Conservation (phyloP, 139 green algal genomes). For the Astrephomene gubernaculifera region DNA sequence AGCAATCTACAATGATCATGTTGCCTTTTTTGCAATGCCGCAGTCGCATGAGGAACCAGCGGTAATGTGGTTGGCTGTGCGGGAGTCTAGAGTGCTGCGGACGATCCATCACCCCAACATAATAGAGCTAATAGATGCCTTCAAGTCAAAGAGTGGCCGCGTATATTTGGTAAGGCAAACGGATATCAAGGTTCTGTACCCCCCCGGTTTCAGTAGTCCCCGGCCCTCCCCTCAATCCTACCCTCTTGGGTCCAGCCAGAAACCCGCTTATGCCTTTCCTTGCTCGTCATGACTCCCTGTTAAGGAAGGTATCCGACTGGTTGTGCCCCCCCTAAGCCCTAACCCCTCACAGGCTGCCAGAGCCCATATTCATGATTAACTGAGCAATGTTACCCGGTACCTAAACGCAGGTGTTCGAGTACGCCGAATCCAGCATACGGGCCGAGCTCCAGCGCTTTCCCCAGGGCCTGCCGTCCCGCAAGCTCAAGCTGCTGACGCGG, state of each 20-base stretch:
- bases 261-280: not conserved
- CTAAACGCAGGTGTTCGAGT: constrained; percentile 41
- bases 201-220: too few species aligned
- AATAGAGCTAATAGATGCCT: constrained; percentile 39
- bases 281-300: too few species aligned
- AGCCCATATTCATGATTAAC: too few species aligned
- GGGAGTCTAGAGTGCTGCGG: constrained; percentile 42
- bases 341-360: too few species aligned
- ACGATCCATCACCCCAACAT: constrained; percentile 49
- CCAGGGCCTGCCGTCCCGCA: constrained; percentile 17
- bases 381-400: too few species aligned
- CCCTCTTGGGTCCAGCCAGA: too few species aligned
- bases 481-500: constrained; percentile 50
- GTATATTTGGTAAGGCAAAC: constrained; percentile 50
- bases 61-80: constrained; percentile 50
- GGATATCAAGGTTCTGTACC: not conserved
- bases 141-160: constrained; percentile 46
- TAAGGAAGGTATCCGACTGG: too few species aligned
- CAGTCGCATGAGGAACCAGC: constrained; percentile 39
- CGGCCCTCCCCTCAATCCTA: too few species aligned
- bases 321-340: too few species aligned
- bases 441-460: constrained; percentile 32
- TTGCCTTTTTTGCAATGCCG: not conserved
- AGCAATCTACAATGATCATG: too few species aligned
- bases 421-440: constrained; percentile 41